Percentiles rank a stretch among this genome's conserved stretches.
Evolutionary conservation across 2,329 filamentous ascomycete genomes (phyloP).

Genomic region (Aaosphaeria arxii): DNA sequence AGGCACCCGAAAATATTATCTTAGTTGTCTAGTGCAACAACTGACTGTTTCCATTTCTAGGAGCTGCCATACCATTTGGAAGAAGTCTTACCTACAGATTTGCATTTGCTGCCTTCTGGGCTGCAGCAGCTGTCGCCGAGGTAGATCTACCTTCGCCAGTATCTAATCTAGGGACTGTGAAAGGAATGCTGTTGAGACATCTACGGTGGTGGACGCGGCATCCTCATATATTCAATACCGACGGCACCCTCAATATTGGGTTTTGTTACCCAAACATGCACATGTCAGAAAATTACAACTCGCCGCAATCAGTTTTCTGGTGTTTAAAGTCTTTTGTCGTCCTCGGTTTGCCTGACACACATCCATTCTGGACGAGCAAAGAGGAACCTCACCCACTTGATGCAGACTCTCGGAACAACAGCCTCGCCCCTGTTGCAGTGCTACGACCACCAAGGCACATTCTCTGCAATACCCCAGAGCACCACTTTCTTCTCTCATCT

Average conservation of each 20-base stretch:
- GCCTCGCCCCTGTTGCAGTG: neutral
- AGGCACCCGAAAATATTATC: neutral
- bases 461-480: slow-evolving; percentile 31
- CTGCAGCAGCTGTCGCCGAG: slow-evolving; percentile 37
- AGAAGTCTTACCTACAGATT: slow-evolving; percentile 49
- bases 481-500: slow-evolving; percentile 13
- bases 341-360: slow-evolving; percentile 25
- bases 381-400: slow-evolving; percentile 30
- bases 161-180: slow-evolving; percentile 32
- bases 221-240: slow-evolving; percentile 41
- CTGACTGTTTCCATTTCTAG: slow-evolving; percentile 17
- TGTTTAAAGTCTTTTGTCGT: slow-evolving; percentile 47
- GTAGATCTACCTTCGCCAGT: slow-evolving; percentile 36
- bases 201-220: slow-evolving; percentile 45
- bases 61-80: slow-evolving; percentile 49
- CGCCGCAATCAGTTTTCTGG: slow-evolving; percentile 53
- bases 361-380: slow-evolving; percentile 43
- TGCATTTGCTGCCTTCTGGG: slow-evolving; percentile 46
- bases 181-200: slow-evolving; percentile 47
- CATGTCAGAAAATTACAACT: slow-evolving; percentile 53
- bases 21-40: neutral
- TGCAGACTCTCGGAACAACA: neutral
- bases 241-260: slow-evolving; percentile 48
- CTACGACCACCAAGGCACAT: slow-evolving; percentile 39
- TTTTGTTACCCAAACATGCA: slow-evolving; percentile 49